A percentile compares a stretch with the other conserved stretches of the same genome.
These are phyloP conservation scores for Inga oerstediana DNA, from an alignment of 306 rosid species.

Conservation along the genomic window DNA sequence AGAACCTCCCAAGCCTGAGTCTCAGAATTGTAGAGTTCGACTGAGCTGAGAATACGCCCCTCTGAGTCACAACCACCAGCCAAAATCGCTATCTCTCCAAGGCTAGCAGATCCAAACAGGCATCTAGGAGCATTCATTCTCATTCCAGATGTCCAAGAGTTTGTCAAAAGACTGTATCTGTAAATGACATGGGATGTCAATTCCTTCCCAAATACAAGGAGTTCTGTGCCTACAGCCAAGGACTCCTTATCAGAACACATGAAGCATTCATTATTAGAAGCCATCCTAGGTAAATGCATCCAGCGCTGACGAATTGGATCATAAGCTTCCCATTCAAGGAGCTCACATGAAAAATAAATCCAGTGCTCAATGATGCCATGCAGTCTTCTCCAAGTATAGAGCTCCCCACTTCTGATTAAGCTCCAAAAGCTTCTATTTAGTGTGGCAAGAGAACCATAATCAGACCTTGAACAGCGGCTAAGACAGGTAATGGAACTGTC, in stretches of 20 bases:
- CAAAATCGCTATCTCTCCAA: conserved; percentile 77
- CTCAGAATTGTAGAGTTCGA: conserved; percentile 84
- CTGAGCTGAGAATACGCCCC: conserved; percentile 60
- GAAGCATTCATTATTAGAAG: conserved; percentile 77
- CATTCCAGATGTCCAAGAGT: conserved; percentile 78
- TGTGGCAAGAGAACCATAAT: conserved; percentile 67
- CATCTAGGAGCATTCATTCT: conserved; percentile 85
- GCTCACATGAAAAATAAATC: conserved; percentile 79
- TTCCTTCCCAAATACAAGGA: conserved; percentile 86
- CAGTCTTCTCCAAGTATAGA: conserved; percentile 67
- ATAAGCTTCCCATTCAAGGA: conserved; percentile 90
- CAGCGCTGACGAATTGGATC: conserved; percentile 67
- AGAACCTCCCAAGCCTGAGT: conserved; percentile 66
- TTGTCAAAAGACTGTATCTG: conserved; percentile 77
- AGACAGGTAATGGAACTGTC: conserved; percentile 78
- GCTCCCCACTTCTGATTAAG: conserved; percentile 65
- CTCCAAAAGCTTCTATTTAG: conserved; percentile 63
- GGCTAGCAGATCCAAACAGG: conserved; percentile 89
- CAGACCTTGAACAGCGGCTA: conserved; percentile 77
- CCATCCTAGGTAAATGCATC: conserved; percentile 89
- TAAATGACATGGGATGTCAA: conserved; percentile 61
- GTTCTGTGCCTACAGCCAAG: conserved; percentile 89
- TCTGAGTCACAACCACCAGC: conserved; percentile 88
- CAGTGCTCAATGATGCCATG: conserved; percentile 73
- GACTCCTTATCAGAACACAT: conserved; percentile 89